These are phyloP conservation scores for Myxozyma udenii DNA, from an alignment of 805 yeast genomes.

Conservation along the genomic window DNA sequence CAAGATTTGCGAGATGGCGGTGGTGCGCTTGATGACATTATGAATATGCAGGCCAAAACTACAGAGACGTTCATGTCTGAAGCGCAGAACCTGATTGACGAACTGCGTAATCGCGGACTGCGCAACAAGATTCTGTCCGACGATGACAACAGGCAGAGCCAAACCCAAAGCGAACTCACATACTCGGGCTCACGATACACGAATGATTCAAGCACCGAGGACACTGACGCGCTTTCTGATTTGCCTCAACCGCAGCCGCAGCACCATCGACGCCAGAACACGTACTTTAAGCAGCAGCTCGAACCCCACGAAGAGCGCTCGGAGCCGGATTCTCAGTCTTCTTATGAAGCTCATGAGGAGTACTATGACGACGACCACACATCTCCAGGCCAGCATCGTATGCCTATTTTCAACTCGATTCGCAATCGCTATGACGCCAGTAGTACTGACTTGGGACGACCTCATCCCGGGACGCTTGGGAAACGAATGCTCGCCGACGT, in stretches of 20 bases:
- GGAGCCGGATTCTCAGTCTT: background rate
- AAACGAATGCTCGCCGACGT: conserved; percentile 17
- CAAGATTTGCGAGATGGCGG: background rate
- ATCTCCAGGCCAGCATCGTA: too few species aligned
- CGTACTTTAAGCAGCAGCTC: background rate
- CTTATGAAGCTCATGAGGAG: background rate
- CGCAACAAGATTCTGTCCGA: conserved; percentile 15
- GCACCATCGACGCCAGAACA: background rate
- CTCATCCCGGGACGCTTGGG: conserved; percentile 1
- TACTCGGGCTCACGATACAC: conserved; percentile 2
- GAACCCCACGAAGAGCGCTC: background rate
- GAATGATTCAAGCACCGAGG: background rate
- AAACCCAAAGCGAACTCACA: conserved; percentile 24
- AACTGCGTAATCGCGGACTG: conserved; percentile 21
- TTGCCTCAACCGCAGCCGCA: background rate
- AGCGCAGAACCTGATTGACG: conserved; percentile 34
- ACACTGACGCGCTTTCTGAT: background rate
- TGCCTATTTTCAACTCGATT: conserved; percentile 20
- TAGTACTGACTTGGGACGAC: conserved; percentile 14
- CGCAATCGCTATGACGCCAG: conserved; percentile 25
- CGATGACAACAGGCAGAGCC: conserved; percentile 18
- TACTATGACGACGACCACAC: background rate
- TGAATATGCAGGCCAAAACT: conserved; percentile 10
- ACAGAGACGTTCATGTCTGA: conserved; percentile 33
- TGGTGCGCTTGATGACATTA: background rate